phyloP scores from a whole-genome alignment of 495 filamentous ascomycete genomes.

The Hypoxylon subgilvum region DNA sequence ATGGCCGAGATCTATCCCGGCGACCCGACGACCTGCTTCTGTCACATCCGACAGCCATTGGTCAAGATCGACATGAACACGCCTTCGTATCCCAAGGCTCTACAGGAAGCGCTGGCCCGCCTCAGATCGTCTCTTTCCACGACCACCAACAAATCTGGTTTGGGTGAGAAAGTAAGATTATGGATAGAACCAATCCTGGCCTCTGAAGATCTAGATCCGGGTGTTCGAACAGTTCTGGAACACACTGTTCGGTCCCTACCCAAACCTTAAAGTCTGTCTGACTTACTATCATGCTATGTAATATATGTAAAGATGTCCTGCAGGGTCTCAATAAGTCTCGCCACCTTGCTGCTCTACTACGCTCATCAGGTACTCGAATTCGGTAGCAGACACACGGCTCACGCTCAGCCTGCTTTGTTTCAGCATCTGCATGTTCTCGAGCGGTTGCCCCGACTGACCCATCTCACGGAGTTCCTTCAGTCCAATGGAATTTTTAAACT shows the following conservation, averaged over 20 bases:
- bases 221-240: constrained; percentile 68
- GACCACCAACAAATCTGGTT: constrained; percentile 48
- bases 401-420: constrained; percentile 84
- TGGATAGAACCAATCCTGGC: constrained; percentile 66
- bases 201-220: constrained; percentile 66
- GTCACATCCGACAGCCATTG: constrained; percentile 72
- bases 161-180: constrained; percentile 61
- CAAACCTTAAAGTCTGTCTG: constrained; percentile 13
- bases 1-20: constrained; percentile 65
- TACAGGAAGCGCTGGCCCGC: constrained; percentile 67
- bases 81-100: constrained; percentile 72
- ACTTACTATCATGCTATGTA: too few relatives aligned
- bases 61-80: constrained; percentile 68
- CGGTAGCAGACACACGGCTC: constrained; percentile 68
- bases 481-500: constrained; percentile 73
- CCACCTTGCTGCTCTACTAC: constrained; percentile 53
- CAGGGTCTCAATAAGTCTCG: constrained; percentile 18
- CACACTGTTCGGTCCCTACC: constrained; percentile 56
- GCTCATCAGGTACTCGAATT: constrained; percentile 82
- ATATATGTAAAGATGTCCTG: too few relatives aligned
- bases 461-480: constrained; percentile 75
- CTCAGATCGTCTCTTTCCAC: constrained; percentile 56
- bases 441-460: constrained; percentile 61
- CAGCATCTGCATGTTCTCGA: constrained; percentile 84
- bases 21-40: constrained; percentile 66